phyloP scores from a whole-genome alignment of 352 stramenopile species.

The Pythium sp. region DNA sequence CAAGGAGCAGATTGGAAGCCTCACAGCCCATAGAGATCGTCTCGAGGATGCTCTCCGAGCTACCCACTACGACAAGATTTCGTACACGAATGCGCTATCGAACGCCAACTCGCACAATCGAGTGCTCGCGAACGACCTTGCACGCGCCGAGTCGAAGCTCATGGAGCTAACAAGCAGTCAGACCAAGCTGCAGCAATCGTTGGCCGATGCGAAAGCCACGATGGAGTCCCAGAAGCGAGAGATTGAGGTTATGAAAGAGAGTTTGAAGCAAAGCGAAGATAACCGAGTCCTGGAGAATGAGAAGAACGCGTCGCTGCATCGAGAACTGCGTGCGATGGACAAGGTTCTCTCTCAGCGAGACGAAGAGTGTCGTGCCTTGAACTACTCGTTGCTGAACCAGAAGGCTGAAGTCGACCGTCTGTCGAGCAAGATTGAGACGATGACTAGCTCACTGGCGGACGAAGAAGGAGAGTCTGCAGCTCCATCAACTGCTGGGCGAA shows the following conservation, averaged over 20 bases:
- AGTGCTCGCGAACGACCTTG: conserved; percentile 56
- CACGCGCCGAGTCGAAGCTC: conserved; percentile 51
- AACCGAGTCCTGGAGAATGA: conserved; percentile 50
- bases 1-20: conserved; percentile 50
- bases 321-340: conserved; percentile 69
- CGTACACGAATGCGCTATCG: conserved; percentile 74
- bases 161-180: conserved; percentile 39
- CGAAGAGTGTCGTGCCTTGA: conserved; percentile 61
- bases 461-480: conserved; percentile 8
- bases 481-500: conserved; percentile 20
- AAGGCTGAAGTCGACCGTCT: conserved; percentile 60
- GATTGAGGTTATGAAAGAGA: conserved; percentile 54
- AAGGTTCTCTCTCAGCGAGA: conserved; percentile 66
- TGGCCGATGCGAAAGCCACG: conserved; percentile 36
- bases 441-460: conserved; percentile 19
- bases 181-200: conserved; percentile 38
- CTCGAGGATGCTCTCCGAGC: conserved; percentile 73
- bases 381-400: conserved; percentile 50
- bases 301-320: conserved; percentile 70
- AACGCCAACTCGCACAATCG: conserved; percentile 80
- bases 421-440: conserved; percentile 28
- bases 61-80: conserved; percentile 82
- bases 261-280: conserved; percentile 58
- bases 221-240: conserved; percentile 45
- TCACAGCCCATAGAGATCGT: conserved; percentile 54